These are phyloP conservation scores for Exobasidium rhododendri DNA, from an alignment of 1,284 basidiomycete genomes.

Conservation along the genomic window DNA sequence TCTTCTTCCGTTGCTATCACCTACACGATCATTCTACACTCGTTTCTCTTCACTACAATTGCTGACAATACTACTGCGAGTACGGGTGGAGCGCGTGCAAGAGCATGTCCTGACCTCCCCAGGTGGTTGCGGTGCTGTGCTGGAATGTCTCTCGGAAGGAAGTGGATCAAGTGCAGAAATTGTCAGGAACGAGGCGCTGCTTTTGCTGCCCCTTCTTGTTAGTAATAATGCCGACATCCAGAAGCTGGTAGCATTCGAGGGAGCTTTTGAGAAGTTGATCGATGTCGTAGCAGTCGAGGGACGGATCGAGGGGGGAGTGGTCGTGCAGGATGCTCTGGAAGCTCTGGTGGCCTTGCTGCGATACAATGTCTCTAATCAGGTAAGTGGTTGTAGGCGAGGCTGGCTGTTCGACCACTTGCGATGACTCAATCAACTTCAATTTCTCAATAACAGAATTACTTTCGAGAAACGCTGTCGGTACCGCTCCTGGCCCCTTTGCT, in stretches of 20 bases:
- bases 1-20: conserved; percentile 65
- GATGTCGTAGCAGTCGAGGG: conserved; percentile 82
- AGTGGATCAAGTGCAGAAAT: conserved; percentile 49
- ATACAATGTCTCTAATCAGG: conserved; percentile 94
- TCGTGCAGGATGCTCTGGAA: conserved; percentile 78
- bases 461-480: conserved; percentile 85
- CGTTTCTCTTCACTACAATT: conserved; percentile 83
- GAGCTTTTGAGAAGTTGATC: conserved; percentile 92
- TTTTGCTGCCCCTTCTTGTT: conserved; percentile 76
- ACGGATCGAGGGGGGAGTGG: conserved; percentile 79
- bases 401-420: not conserved
- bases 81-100: conserved; percentile 72
- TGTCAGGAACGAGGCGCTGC: conserved; percentile 59
- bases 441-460: conserved; percentile 72
- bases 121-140: conserved; percentile 67
- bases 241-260: conserved; percentile 94
- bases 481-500: conserved; percentile 76
- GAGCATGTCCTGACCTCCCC: conserved; percentile 80
- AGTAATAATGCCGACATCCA: conserved; percentile 89
- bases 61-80: conserved; percentile 70
- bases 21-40: conserved; percentile 67
- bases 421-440: too few species aligned
- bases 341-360: conserved; percentile 80
- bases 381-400: conserved; percentile 46
- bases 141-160: conserved; percentile 61